A percentile compares a stretch with the other conserved stretches of the same genome.
These are phyloP conservation scores for Solioccasus polychromus DNA, from an alignment of 768 basidiomycete genomes.

Conservation along the genomic window DNA sequence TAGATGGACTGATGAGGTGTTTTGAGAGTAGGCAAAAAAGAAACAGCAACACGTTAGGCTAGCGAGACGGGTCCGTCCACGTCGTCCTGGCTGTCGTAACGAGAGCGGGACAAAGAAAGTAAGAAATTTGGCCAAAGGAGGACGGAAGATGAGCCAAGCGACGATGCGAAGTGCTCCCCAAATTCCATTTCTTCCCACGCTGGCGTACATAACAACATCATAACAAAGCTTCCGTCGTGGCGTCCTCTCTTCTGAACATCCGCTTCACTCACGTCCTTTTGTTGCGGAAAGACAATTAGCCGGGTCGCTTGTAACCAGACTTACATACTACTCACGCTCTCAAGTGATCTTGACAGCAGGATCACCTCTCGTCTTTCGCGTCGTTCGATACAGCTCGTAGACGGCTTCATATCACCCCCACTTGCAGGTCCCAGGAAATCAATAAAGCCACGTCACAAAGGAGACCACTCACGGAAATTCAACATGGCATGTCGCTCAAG, in stretches of 20 bases:
- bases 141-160: conserved; percentile 12
- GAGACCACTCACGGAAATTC: conserved; percentile 32
- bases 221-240: conserved; percentile 3
- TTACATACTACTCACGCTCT: conserved; percentile 31
- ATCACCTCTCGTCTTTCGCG: conserved; percentile 39
- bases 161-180: conserved; percentile 14
- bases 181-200: conserved; percentile 31
- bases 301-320: not conserved
- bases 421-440: conserved; percentile 28
- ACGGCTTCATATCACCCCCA: conserved; percentile 33
- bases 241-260: conserved; percentile 22
- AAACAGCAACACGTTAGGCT: conserved; percentile 4
- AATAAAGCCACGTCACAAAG: not conserved
- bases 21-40: conserved; percentile 13
- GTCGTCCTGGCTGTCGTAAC: conserved; percentile 28
- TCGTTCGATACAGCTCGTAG: conserved; percentile 36
- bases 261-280: conserved; percentile 50
- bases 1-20: conserved; percentile 12
- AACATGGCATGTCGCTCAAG: conserved; percentile 8
- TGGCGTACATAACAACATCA: conserved; percentile 5
- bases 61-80: conserved; percentile 9
- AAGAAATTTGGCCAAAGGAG: conserved; percentile 10
- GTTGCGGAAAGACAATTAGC: not conserved
- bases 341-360: conserved; percentile 48
- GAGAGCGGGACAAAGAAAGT: conserved; percentile 12